Base-by-base conservation (phyloP, 1,284 basidiomycete genomes). In the Cryptococcus sp. region DNA sequence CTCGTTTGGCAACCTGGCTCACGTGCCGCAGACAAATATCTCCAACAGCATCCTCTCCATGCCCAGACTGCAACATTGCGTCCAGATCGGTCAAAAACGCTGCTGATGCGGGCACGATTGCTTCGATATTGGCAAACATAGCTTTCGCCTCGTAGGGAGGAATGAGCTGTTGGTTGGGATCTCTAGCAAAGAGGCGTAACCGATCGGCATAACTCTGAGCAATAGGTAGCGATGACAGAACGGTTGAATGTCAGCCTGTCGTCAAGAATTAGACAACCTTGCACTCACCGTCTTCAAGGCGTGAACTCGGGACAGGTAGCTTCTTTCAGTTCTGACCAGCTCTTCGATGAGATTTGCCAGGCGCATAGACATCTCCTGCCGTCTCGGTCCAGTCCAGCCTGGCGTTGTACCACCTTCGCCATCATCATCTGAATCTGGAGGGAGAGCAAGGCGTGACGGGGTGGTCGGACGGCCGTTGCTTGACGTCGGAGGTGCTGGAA, bases 111-210 rank as follows among this genome's bases (percentile, higher is more conserved):
- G 88, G 89, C 1, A 97, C 76, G 15, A 98, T 83, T 50, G 86
- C 87, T 75, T 96, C 94, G 47, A 97, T 85, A 76, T 98, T 98
- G 51, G 91, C 91, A 67, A 98, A 98, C 26, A 98, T 82, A 0
- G 86, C 88, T 67, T 93, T 95, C 22, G 94, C 91, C 71, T 96
- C 90, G 74, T 95, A 96, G 19, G 86, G 80, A 3, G 89, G 88
- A 49, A 98, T 85, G 66, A 97, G 92, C 45, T 88, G 86, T 0
- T 89, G 92, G 63, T 89, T 88, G 69, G 90, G 89, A 73, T 84
- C 87, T 58, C 85, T 84, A 26, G 95, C 87, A 72, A 93, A 95
- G 53, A 85, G 85, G 22, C 93, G 86, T 22, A 98, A 81, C 2
- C 93, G 93, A 74, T 93, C 89, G 40, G 93, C 93, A 73, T 97